Evolutionary conservation across 1,284 basidiomycete species (phyloP).

Genomic region (Lignosus rhinocerotis): DNA sequence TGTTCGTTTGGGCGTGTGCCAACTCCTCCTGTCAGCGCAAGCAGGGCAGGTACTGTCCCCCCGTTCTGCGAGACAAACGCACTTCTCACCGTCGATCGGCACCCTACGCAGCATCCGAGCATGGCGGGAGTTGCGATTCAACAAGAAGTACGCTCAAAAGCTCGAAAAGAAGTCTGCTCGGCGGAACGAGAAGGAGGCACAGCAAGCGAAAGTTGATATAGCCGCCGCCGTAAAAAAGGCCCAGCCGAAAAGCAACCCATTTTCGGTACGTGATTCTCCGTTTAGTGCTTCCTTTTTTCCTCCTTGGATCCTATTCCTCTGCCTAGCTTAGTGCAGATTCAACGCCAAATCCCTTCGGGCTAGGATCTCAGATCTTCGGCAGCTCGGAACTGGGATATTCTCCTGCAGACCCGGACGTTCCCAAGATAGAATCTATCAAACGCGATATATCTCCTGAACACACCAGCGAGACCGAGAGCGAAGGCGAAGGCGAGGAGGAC

Average conservation of each 20-base stretch:
- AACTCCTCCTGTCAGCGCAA: constrained; percentile 67
- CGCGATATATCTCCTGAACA: constrained; percentile 7
- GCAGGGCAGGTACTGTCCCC: constrained; percentile 48
- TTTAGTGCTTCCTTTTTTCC: neutral
- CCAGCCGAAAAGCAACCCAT: constrained; percentile 57
- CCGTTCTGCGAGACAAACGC: neutral
- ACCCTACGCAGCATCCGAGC: constrained; percentile 60
- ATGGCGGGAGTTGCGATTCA: constrained; percentile 72
- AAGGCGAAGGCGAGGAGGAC: constrained; percentile 40
- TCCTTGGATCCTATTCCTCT: neutral
- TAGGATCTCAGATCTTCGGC: constrained; percentile 68
- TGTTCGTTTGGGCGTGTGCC: constrained; percentile 82
- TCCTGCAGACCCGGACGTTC: constrained; percentile 17
- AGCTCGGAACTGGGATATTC: constrained; percentile 20
- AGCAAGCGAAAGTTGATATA: constrained; percentile 30
- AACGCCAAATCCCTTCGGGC: constrained; percentile 43
- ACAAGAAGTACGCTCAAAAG: constrained; percentile 71
- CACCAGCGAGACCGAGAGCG: constrained; percentile 19
- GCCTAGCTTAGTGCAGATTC: constrained; percentile 25
- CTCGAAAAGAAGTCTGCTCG: constrained; percentile 47
- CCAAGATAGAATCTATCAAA: constrained; percentile 13
- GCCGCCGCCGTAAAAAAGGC: constrained; percentile 35
- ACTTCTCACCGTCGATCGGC: constrained; percentile 8
- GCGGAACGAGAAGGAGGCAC: constrained; percentile 40
- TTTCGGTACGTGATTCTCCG: constrained; percentile 53